Conservation (phyloP, 2,329 filamentous ascomycete genomes). For the Lizonia empirigonia region DNA sequence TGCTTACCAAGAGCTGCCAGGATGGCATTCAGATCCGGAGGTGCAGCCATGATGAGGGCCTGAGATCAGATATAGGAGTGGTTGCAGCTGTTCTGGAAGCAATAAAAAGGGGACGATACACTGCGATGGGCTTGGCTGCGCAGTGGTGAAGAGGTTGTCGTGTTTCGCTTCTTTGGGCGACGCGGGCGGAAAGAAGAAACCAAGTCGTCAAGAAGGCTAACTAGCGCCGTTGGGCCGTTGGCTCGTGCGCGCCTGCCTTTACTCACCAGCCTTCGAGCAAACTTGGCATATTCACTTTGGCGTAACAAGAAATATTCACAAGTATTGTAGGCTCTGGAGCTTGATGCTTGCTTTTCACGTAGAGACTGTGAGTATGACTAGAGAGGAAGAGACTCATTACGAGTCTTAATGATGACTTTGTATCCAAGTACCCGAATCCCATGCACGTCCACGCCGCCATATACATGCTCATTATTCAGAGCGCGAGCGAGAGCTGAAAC, state of each 20-base stretch:
- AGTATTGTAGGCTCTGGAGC: too few species aligned
- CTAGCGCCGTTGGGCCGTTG: slow-evolving; percentile 3
- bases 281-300: too few species aligned
- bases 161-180: slow-evolving; percentile 21
- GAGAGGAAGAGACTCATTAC: not conserved
- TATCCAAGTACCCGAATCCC: not conserved
- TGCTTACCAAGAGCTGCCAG: slow-evolving; percentile 47
- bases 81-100: slow-evolving; percentile 3
- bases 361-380: slow-evolving; percentile 7
- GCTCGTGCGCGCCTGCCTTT: slow-evolving; percentile 15
- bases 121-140: slow-evolving; percentile 12
- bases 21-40: slow-evolving; percentile 48
- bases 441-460: not conserved
- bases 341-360: not conserved
- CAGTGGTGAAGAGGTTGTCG: slow-evolving; percentile 17
- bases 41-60: slow-evolving; percentile 40
- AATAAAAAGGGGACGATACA: not conserved
- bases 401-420: not conserved
- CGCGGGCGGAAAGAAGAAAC: slow-evolving; percentile 20
- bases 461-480: slow-evolving; percentile 24
- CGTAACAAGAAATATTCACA: too few species aligned
- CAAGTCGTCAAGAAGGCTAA: slow-evolving; percentile 8
- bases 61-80: not conserved
- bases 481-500: slow-evolving; percentile 19
- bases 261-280: not conserved